A percentile compares a stretch with the other conserved stretches of the same genome.
phyloP scores from a whole-genome alignment of 495 filamentous ascomycete genomes.

The Aspergillus asperescens region DNA sequence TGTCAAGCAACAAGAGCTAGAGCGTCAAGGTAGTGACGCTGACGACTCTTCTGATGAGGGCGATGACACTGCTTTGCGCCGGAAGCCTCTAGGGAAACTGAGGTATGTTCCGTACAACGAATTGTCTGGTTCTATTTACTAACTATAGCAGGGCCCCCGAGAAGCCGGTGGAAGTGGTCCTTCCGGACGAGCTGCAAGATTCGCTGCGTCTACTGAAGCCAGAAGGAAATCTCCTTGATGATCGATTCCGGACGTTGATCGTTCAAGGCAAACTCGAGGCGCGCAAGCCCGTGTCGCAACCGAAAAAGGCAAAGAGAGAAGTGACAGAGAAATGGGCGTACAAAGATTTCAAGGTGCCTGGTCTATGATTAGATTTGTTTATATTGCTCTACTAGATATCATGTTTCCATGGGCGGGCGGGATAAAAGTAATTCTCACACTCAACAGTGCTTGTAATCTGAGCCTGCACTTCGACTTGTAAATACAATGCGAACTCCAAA shows the following conservation, averaged over 20 bases:
- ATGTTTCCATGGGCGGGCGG: conserved; percentile 7
- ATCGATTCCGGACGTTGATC: conserved; percentile 83
- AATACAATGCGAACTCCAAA: no score
- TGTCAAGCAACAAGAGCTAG: conserved; percentile 53
- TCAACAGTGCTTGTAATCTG: not conserved
- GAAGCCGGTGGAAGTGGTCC: conserved; percentile 76
- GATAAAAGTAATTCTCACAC: conserved; percentile 6
- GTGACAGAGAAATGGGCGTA: conserved; percentile 93
- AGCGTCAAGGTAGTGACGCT: conserved; percentile 37
- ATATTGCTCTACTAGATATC: conserved; percentile 11
- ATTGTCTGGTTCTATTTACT: not conserved
- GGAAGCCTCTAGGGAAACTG: conserved; percentile 67
- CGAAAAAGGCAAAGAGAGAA: conserved; percentile 70
- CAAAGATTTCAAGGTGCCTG: conserved; percentile 78
- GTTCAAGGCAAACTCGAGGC: conserved; percentile 85
- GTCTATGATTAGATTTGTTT: conserved; percentile 22
- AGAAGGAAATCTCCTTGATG: conserved; percentile 87
- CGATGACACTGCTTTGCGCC: conserved; percentile 56
- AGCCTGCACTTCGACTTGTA: not conserved
- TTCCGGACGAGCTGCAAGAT: conserved; percentile 91
- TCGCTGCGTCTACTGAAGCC: conserved; percentile 84
- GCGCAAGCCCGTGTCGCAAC: conserved; percentile 67
- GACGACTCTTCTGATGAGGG: conserved; percentile 54
- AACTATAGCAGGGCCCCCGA: conserved; percentile 57
- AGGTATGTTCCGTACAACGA: conserved; percentile 36